These are phyloP conservation scores for Eleusine coracana DNA, from an alignment of 176 grass and related monocot genomes.

Conservation along the genomic window DNA sequence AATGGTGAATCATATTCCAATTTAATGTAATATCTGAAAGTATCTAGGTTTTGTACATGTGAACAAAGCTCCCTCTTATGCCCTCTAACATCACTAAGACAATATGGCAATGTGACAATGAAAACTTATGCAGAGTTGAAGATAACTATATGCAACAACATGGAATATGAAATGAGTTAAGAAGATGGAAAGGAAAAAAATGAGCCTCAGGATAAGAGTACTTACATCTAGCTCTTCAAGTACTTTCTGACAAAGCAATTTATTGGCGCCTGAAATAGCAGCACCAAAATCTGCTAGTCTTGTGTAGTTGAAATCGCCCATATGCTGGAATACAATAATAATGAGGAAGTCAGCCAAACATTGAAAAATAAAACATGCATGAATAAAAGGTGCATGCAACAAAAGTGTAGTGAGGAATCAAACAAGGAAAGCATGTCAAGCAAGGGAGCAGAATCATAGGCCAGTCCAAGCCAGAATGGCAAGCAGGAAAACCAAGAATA, in stretches of 20 bases:
- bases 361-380: slow-evolving; percentile 11
- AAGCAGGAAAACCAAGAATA: not conserved
- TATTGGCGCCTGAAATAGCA: slow-evolving; percentile 96
- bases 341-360: slow-evolving; percentile 1
- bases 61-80: not conserved
- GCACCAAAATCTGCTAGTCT: slow-evolving; percentile 93
- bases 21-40: not conserved
- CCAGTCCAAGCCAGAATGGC: not conserved
- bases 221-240: slow-evolving; percentile 98
- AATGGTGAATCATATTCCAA: not conserved
- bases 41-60: not conserved
- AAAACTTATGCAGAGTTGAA: not conserved
- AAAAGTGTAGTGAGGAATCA: not conserved
- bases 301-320: slow-evolving; percentile 90
- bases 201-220: slow-evolving; percentile 34
- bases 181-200: slow-evolving; percentile 25
- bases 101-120: not conserved
- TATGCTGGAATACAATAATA: slow-evolving; percentile 57
- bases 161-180: slow-evolving; percentile 13
- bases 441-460: not conserved
- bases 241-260: slow-evolving; percentile 87
- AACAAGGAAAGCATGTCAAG: not conserved
- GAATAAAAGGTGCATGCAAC: not conserved
- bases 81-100: not conserved
- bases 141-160: slow-evolving; percentile 6